Evolutionary conservation across 805 yeast species (phyloP).

Genomic region (Brettanomyces sp.): DNA sequence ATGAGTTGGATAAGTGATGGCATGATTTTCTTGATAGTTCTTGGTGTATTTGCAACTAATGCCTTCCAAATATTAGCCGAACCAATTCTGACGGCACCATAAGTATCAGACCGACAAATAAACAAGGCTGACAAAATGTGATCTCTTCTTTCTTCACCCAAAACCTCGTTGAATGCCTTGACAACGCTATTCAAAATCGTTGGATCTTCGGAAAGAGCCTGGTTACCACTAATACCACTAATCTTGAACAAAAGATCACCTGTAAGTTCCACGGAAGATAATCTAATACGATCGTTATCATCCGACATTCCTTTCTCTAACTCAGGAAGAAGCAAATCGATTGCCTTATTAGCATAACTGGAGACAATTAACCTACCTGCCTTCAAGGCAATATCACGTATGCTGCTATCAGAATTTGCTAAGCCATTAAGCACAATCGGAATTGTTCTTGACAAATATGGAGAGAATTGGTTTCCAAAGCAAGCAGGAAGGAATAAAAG

Average conservation of each 20-base stretch:
- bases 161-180: slow-evolving; percentile 58
- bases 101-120: slow-evolving; percentile 86
- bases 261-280: slow-evolving; percentile 88
- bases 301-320: slow-evolving; percentile 84
- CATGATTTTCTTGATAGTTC: slow-evolving; percentile 83
- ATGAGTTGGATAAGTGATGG: slow-evolving; percentile 75
- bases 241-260: slow-evolving; percentile 93
- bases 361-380: slow-evolving; percentile 88
- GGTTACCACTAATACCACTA: slow-evolving; percentile 78
- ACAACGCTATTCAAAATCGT: slow-evolving; percentile 43
- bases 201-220: slow-evolving; percentile 51
- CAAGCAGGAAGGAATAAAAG: slow-evolving; percentile 87
- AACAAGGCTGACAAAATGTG: slow-evolving; percentile 77
- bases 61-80: slow-evolving; percentile 96
- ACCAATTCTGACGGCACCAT: slow-evolving; percentile 79
- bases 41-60: slow-evolving; percentile 90
- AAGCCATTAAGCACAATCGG: slow-evolving; percentile 89
- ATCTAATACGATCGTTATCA: slow-evolving; percentile 73
- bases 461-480: slow-evolving; percentile 85
- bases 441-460: slow-evolving; percentile 75
- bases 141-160: slow-evolving; percentile 86
- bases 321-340: slow-evolving; percentile 89
- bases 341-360: slow-evolving; percentile 86
- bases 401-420: slow-evolving; percentile 81
- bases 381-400: slow-evolving; percentile 81